Base-by-base conservation (phyloP, 179 eudicot genomes). In the Silene coronaria region DNA sequence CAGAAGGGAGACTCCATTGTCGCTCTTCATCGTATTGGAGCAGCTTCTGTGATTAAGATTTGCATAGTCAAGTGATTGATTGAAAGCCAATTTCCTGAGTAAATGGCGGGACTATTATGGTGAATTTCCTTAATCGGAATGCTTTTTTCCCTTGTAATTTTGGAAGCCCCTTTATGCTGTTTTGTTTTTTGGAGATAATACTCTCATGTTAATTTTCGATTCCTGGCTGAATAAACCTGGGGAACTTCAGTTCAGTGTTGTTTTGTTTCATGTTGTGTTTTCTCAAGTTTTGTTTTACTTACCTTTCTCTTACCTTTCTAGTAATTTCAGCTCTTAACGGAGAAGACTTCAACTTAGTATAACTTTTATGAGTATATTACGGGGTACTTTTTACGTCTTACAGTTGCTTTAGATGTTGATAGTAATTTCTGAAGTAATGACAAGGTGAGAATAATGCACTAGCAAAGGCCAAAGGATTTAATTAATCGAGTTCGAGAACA, bases 11-110 rank as follows among this genome's bases (percentile, higher is more conserved):
- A 84, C 38, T 70, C 84, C 9, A 36, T 84, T 32, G 86, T 84
- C 22, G 88, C 88, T 0, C 82, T 85, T 67, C 86, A 85, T 76
- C 86, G 88, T 42, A 85, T 85, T 34, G 88, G 88, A 26, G 88
- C 84, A 71, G 84, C 86, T 24, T 85, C 88, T 14, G 84, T 83
- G 8, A 85, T 85, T 67, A 85, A 83, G 81, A 83, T 85, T 28
- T 85, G 81, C 79, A 51, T 76, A 23, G 86, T 85, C 72, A 83
- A 85, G 86, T 80, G 77, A 85, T 61, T 64, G 10, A 16, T 28
- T 17, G 17, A 53, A 14, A 7, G 21, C 58, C 58, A 21, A 0
- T 14, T 53, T 53, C 4, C 19, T 14, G 58, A 16, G 57, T 48
- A 48, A 48, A 48, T 48, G 57, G 5, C 14, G n/a, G n/a, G 57